Base-by-base conservation (phyloP, 305 asterid genomes). In the Ruellia speciosa region DNA sequence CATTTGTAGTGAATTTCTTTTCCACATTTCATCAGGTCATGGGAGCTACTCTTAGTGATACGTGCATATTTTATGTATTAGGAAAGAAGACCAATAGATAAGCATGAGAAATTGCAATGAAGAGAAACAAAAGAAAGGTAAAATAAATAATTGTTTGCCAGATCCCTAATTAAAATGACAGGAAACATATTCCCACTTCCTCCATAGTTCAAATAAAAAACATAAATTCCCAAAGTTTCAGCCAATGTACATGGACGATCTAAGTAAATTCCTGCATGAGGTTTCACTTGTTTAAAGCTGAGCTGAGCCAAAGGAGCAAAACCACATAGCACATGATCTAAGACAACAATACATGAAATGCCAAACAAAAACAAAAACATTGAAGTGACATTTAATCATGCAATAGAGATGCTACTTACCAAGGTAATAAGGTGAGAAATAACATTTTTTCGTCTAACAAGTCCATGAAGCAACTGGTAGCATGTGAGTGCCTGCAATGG, bases 381-480 rank as follows among this genome's bases (percentile, higher is more conserved):
- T 24, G 31, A 24, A 24, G 31, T 4, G 31, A 60, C 58, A 54
- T 49, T 58, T 40, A 39, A 41, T 54, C n/a, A 31, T 4, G 56
- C 60, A 62, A 24, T 2, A 55, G 66, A 72, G 47, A 72, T 71
- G 64, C 35, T 50, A 79, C 93, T 72, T 46, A 90, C 98, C 99
- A 88, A 67, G 70, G 79, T 64, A 72, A 86, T 84, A 71, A 92
- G 90, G 72, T 81, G 88, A 54, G 70, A 52, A 49, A 82, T 80
- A 59, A 92, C 65, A 69, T 77, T 86, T 74, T 56, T 84, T 54
- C 84, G 82, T 53, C 88, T 87, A 70, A 87, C 90, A 69, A 92
- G 95, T 64, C 94, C 96, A 74, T 81, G 95, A 66, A 92, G 93
- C 81, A 92, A 69, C 75, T 92, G 95, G 73, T 51, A 67, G 71